Evolutionary conservation across 75 land plant genomes (phyloP).

Genomic region (Pinus tabuliformis): DNA sequence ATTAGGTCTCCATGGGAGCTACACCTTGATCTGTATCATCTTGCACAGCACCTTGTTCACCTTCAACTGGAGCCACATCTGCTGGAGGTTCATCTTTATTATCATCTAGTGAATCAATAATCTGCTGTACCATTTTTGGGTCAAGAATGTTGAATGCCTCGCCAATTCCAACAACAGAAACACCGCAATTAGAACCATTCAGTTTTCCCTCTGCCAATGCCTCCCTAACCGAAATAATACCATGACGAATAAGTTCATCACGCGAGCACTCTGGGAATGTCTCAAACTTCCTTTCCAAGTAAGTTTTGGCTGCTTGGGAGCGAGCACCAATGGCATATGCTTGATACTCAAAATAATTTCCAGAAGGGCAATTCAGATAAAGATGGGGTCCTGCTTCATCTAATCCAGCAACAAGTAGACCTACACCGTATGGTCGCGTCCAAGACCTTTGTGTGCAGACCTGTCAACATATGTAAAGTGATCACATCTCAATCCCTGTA

Average conservation of each 20-base stretch:
- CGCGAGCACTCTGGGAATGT: constrained; percentile 57
- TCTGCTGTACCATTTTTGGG: constrained; percentile 46
- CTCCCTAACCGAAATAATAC: constrained; percentile 80
- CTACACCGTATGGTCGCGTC: constrained; percentile 97
- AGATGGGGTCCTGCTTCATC: constrained; percentile 91
- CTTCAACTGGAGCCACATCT: constrained; percentile 22
- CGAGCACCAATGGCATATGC: constrained; percentile 97
- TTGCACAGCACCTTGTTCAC: constrained; percentile 26
- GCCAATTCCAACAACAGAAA: constrained; percentile 69
- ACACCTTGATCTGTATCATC: constrained; percentile 18
- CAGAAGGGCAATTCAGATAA: constrained; percentile 95
- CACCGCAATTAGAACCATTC: constrained; percentile 66
- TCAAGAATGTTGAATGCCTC: constrained; percentile 77
- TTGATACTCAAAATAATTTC: constrained; percentile 89
- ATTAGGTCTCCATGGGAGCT: constrained; percentile 32
- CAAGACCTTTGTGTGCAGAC: constrained; percentile 95
- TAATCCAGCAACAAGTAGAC: constrained; percentile 82
- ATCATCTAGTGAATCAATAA: constrained; percentile 66
- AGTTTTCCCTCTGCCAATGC: constrained; percentile 87
- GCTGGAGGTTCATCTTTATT: constrained; percentile 29
- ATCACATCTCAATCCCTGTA: not conserved
- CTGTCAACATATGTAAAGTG: constrained; percentile 26
- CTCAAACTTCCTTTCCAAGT: constrained; percentile 78
- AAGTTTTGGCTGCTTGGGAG: constrained; percentile 97
- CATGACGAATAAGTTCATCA: constrained; percentile 86